These are phyloP conservation scores for Suhomyces taliae DNA, from an alignment of 1,139 yeast genomes.

Conservation along the genomic window DNA sequence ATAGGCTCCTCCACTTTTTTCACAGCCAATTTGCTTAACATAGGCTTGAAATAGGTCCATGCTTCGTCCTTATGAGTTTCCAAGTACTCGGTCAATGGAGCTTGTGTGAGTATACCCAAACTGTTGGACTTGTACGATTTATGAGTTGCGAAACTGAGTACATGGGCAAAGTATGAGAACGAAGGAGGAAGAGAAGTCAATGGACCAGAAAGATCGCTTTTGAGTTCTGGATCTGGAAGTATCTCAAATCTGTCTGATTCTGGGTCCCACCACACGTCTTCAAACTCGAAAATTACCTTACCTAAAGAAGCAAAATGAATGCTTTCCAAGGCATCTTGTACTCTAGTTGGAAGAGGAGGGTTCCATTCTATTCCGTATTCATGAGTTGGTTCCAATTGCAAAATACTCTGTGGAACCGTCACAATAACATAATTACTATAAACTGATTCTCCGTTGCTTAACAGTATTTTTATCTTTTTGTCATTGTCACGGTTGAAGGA, in stretches of 20 bases:
- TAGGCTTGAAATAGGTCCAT: constrained; percentile 42
- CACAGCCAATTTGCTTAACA: constrained; percentile 27
- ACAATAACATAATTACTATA: constrained; percentile 58
- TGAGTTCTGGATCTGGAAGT: constrained; percentile 29
- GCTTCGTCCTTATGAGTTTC: constrained; percentile 39
- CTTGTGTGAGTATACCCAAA: constrained; percentile 63
- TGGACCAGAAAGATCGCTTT: constrained; percentile 9
- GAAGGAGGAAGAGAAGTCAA: constrained; percentile 22
- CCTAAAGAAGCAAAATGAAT: constrained; percentile 75
- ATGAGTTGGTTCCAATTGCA: constrained; percentile 40
- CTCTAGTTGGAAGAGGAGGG: constrained; percentile 54
- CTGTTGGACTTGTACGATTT: constrained; percentile 23
- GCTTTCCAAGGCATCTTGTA: constrained; percentile 45
- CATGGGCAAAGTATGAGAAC: constrained; percentile 31
- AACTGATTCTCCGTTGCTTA: constrained; percentile 16
- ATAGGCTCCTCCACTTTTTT: constrained; percentile 38
- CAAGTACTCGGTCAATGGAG: constrained; percentile 60
- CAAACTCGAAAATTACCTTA: constrained; percentile 74
- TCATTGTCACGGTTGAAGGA: constrained; percentile 18
- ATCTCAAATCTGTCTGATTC: constrained; percentile 53
- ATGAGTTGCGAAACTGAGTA: constrained; percentile 26
- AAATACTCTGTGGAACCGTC: constrained; percentile 73
- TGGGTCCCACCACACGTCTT: constrained; percentile 63
- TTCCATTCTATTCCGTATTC: constrained; percentile 53
- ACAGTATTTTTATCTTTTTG: constrained; percentile 12